Conservation (phyloP, 495 filamentous ascomycete species). For the Aspergillus leporis region DNA sequence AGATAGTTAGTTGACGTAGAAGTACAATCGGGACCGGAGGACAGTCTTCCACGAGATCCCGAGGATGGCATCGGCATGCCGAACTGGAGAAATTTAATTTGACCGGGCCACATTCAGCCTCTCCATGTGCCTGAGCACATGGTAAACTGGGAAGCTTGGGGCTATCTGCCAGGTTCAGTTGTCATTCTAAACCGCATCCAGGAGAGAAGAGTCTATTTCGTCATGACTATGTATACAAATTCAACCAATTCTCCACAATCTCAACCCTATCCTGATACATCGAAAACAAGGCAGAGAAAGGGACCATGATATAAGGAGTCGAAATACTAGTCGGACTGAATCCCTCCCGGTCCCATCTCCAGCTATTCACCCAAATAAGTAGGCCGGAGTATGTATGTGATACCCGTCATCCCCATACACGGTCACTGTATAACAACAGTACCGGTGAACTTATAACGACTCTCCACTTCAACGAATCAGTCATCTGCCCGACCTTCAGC, state of each 20-base stretch:
- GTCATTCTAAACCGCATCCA: neutral
- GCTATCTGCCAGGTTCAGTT: neutral
- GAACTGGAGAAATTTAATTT: neutral
- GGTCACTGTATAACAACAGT: constrained; percentile 25
- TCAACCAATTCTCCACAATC: neutral
- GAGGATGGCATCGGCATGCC: constrained; percentile 1
- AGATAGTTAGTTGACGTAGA: neutral
- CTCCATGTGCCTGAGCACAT: neutral
- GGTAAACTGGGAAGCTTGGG: neutral
- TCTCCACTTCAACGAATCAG: constrained; percentile 14
- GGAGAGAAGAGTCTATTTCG: neutral
- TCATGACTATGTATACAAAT: neutral
- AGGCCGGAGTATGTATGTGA: neutral
- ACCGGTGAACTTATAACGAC: constrained; percentile 7
- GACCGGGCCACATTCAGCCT: neutral
- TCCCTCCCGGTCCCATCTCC: neutral
- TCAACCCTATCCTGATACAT: neutral
- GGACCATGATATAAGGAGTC: neutral
- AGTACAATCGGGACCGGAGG: neutral
- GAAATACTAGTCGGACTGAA: neutral
- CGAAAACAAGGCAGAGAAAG: neutral
- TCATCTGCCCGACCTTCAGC: constrained; percentile 1
- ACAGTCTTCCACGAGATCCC: constrained; percentile 2
- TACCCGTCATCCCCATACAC: constrained; percentile 14
- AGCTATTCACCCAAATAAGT: neutral